Conservation (phyloP, 805 yeast genomes). For the Candida tallmaniae region DNA sequence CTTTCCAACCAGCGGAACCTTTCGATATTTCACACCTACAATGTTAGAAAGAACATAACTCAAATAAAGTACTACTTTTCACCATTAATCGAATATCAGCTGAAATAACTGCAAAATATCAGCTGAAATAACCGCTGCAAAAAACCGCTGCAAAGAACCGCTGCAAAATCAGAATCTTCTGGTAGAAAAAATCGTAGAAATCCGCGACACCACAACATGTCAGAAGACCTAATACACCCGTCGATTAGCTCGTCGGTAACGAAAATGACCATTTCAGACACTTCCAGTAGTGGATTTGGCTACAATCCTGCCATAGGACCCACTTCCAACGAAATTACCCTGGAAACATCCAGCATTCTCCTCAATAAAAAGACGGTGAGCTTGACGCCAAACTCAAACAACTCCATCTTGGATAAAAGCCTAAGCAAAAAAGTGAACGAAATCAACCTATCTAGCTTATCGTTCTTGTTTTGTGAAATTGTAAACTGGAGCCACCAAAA, state of each 20-base stretch:
- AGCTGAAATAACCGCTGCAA: too few species aligned
- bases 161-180: too few species aligned
- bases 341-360: conserved; percentile 33
- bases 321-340: conserved; percentile 32
- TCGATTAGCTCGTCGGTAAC: conserved; percentile 23
- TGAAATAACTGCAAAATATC: too few species aligned
- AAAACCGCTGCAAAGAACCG: too few species aligned
- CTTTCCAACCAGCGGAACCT: too few species aligned
- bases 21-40: too few species aligned
- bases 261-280: conserved; percentile 25
- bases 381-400: conserved; percentile 24
- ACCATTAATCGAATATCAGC: too few species aligned
- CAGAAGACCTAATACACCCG: conserved; percentile 27
- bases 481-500: conserved; percentile 60
- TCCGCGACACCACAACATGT: too few species aligned
- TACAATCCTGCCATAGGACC: conserved; percentile 43
- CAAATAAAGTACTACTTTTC: too few species aligned
- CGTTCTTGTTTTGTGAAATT: conserved; percentile 66
- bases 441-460: conserved; percentile 60
- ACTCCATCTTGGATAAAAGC: conserved; percentile 64
- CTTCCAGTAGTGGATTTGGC: conserved; percentile 33
- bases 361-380: conserved; percentile 27
- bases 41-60: too few species aligned
- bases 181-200: too few species aligned
- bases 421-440: conserved; percentile 60